Evolutionary conservation across 1,139 yeast species (phyloP).

Genomic region (Yamadazyma atlantica): DNA sequence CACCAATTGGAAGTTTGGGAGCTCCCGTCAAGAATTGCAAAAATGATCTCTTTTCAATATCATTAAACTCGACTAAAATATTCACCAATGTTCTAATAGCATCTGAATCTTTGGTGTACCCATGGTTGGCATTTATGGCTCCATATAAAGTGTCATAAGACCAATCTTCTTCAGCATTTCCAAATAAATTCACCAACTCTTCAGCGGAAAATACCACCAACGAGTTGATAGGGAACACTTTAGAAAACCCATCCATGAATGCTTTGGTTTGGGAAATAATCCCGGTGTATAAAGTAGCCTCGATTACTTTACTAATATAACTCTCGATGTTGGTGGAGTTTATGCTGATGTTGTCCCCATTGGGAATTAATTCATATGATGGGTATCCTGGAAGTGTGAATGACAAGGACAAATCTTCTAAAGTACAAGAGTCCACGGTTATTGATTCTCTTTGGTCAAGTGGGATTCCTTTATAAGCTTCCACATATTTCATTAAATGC

Average conservation of each 20-base stretch:
- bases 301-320: constrained; percentile 60
- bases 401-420: constrained; percentile 57
- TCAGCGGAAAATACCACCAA: constrained; percentile 68
- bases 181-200: constrained; percentile 68
- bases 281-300: constrained; percentile 64
- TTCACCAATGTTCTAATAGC: constrained; percentile 60
- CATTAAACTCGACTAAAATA: constrained; percentile 54
- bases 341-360: constrained; percentile 56
- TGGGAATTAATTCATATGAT: constrained; percentile 52
- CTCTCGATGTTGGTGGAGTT: constrained; percentile 52
- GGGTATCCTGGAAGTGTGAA: constrained; percentile 81
- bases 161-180: constrained; percentile 86
- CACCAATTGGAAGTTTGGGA: constrained; percentile 92
- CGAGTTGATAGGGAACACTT: constrained; percentile 78
- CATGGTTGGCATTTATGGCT: constrained; percentile 84
- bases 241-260: constrained; percentile 79
- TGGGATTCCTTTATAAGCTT: constrained; percentile 20
- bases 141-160: constrained; percentile 57
- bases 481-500: constrained; percentile 47
- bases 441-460: constrained; percentile 21
- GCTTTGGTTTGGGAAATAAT: constrained; percentile 62
- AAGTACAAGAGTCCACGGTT: constrained; percentile 38
- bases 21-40: constrained; percentile 91
- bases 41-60: constrained; percentile 64
- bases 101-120: constrained; percentile 71